Base-by-base conservation (phyloP, 352 stramenopile genomes). In the Globisporangium paroecandrum region DNA sequence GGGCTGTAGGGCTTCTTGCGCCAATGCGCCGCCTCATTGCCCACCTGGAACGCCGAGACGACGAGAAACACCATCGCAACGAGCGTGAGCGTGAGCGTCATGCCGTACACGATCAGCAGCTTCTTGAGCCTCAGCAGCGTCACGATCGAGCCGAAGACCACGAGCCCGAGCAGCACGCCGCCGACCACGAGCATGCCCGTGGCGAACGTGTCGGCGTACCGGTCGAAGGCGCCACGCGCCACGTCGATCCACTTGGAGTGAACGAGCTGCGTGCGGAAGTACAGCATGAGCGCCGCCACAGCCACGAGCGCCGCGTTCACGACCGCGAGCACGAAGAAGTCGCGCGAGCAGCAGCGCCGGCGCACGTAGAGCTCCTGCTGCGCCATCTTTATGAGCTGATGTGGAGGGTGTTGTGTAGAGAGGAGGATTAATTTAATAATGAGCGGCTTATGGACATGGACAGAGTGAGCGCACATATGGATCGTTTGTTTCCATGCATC, bases 41-140 rank as follows among this genome's bases (percentile, higher is more conserved):
- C 41, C 64, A 69, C 55, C 29, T 65, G 57, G 64, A 69, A 64
- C 15, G 64, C 57, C 32, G 57, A 65, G 8, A 65, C 29, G 22
- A 49, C 46, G 20, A 67, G 66, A n/a, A 68, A 71, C 9, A 62
- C 18, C 47, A 68, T 46, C 22, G 43, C 60, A 10, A 62, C 36
- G 29, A 71, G 49, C 25, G 47, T 29, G 20, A 68, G 49, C 20
- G 51, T 60, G 49, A 71, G 49, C 47, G 51, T 43, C 54, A 66
- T 63, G 15, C 27, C 58, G 25, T 71, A 66, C 27, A 68, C 49
- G 13, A 61, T 12, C 32, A 71, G 58, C 10, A 71, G 25, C 58
- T 65, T 56, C 49, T 62, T 71, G 49, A 36, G 9, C 22, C 60
- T 59, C 49, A 62, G 32, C 12, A 27, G 38, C 20, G 60, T 63